Conservation (phyloP, 108 stramenopile genomes). For the Pinguiococcus pyrenoidosus region DNA sequence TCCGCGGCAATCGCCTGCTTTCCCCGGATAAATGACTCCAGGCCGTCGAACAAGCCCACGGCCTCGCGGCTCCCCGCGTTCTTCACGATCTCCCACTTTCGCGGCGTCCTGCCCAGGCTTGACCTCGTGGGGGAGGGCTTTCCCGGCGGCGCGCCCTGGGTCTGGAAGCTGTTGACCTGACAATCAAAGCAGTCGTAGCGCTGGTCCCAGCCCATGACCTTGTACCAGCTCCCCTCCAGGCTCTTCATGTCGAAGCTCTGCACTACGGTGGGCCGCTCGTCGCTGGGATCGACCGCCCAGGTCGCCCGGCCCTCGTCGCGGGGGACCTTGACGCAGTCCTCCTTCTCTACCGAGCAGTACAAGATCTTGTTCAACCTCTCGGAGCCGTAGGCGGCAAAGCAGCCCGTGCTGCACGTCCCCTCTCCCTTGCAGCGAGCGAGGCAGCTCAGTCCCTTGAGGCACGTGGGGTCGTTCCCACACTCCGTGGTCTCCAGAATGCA, state of each 20-base stretch:
- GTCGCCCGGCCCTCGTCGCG: conserved; percentile 71
- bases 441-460: conserved; percentile 82
- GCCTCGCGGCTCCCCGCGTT: no score
- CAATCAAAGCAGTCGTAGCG: conserved; percentile 96
- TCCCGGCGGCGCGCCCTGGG: conserved; percentile 26
- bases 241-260: conserved; percentile 57
- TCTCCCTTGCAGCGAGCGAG: conserved; percentile 78
- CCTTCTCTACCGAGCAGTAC: conserved; percentile 85
- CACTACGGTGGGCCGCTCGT: conserved; percentile 58
- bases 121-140: background rate
- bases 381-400: conserved; percentile 89
- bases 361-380: conserved; percentile 71
- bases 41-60: no score
- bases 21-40: no score
- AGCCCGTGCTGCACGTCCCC: conserved; percentile 73
- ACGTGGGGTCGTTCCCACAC: conserved; percentile 67
- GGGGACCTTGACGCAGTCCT: conserved; percentile 93
- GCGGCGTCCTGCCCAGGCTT: background rate
- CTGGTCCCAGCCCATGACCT: conserved; percentile 79
- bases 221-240: conserved; percentile 88
- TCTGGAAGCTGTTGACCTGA: conserved; percentile 79
- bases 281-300: conserved; percentile 52
- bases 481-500: conserved; percentile 67
- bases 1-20: no score
- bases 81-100: no score